These are phyloP conservation scores for Globisporangium sylvaticum DNA, from an alignment of 352 stramenopile species.

Conservation along the genomic window DNA sequence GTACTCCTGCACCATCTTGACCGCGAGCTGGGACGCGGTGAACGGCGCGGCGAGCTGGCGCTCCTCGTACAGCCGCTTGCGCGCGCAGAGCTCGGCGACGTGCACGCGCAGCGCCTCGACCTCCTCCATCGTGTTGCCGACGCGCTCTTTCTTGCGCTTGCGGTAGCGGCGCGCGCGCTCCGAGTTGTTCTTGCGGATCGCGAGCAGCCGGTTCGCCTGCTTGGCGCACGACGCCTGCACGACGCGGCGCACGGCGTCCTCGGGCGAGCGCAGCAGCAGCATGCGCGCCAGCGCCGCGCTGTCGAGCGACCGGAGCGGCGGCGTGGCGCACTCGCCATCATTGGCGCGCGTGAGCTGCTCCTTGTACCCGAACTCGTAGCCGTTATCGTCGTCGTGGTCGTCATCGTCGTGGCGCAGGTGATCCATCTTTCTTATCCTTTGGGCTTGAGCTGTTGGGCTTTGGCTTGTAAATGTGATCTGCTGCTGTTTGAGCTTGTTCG, in stretches of 20 bases:
- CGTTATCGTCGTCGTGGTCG: not conserved
- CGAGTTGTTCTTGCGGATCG: conserved; percentile 17
- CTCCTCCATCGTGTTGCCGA: not conserved
- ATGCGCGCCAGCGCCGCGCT: not conserved
- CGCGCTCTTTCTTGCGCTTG: conserved; percentile 14
- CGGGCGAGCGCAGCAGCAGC: not conserved
- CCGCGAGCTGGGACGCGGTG: conserved; percentile 15
- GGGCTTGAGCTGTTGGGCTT: too few species aligned
- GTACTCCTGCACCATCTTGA: conserved; percentile 34
- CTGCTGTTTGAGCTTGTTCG: too few species aligned
- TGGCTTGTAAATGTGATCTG: too few species aligned
- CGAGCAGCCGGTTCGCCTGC: conserved; percentile 7
- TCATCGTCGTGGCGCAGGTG: not conserved
- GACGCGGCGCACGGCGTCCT: conserved; percentile 1
- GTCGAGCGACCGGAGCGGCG: not conserved
- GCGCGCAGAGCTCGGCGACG: conserved; percentile 21
- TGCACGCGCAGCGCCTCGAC: conserved; percentile 19
- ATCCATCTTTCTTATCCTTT: not conserved
- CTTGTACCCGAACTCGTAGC: not conserved
- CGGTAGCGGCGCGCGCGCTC: conserved; percentile 18
- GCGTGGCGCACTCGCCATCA: not conserved
- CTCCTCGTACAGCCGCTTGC: conserved; percentile 19
- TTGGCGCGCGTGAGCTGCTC: not conserved
- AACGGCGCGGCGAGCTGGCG: conserved; percentile 14
- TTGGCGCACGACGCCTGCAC: not conserved